Percentiles rank a stretch among this genome's conserved stretches.
These are phyloP conservation scores for Amanita brunnescens DNA, from an alignment of 768 basidiomycete genomes.

Conservation along the genomic window DNA sequence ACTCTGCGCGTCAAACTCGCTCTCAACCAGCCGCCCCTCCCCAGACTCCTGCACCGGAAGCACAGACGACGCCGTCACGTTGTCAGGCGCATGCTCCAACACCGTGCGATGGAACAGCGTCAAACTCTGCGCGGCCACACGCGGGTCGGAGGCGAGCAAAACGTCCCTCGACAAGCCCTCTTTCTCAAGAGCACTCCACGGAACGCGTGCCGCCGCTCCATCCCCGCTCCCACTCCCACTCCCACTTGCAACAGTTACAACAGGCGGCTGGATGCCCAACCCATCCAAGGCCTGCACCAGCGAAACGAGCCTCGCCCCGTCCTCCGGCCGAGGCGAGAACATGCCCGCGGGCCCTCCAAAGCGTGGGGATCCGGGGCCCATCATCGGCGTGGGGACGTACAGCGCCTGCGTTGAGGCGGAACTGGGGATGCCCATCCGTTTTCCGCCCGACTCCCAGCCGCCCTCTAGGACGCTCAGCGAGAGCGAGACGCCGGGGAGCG, in stretches of 20 bases:
- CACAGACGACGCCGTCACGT: slow-evolving; percentile 40
- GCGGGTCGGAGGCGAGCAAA: slow-evolving; percentile 53
- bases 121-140: slow-evolving; percentile 55
- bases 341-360: slow-evolving; percentile 20
- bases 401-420: slow-evolving; percentile 48
- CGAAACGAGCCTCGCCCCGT: slow-evolving; percentile 29
- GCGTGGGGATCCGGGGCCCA: slow-evolving; percentile 35
- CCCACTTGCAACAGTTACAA: too few species aligned
- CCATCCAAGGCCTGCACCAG: slow-evolving; percentile 35
- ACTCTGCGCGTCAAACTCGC: slow-evolving; percentile 9
- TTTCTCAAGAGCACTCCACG: slow-evolving; percentile 47
- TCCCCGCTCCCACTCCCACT: background rate
- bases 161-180: slow-evolving; percentile 65
- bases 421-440: slow-evolving; percentile 24
- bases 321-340: slow-evolving; percentile 47
- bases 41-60: slow-evolving; percentile 16
- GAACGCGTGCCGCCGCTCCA: slow-evolving; percentile 24
- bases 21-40: too few species aligned
- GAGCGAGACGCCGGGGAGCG: slow-evolving; percentile 32
- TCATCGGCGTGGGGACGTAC: slow-evolving; percentile 39
- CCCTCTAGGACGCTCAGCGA: too few species aligned
- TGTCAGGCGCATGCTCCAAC: slow-evolving; percentile 42
- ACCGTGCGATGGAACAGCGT: slow-evolving; percentile 50
- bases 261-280: slow-evolving; percentile 9
- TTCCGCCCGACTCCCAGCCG: slow-evolving; percentile 16